Evolutionary conservation across 208 protist genomes (phyloP).

Genomic region (Acanthamoeba triangularis): DNA sequence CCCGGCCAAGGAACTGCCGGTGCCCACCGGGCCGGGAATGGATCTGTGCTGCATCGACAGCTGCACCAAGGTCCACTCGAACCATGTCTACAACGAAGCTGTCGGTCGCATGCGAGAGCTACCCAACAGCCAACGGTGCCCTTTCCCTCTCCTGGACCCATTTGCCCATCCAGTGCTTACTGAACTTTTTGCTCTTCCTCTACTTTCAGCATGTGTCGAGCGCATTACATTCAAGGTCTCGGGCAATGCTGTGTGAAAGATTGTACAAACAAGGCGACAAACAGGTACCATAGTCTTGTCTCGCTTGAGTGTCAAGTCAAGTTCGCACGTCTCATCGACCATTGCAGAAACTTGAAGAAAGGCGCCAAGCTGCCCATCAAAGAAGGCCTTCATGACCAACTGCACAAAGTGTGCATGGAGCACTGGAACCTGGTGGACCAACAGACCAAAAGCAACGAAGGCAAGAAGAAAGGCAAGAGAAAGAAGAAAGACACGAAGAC

Average conservation of each 20-base stretch:
- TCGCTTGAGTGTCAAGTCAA: background rate
- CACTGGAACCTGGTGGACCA: slow-evolving; percentile 67
- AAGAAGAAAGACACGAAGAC: slow-evolving; percentile 1
- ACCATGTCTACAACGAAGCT: slow-evolving; percentile 66
- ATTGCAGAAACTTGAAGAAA: slow-evolving; percentile 26
- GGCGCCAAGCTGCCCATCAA: slow-evolving; percentile 57
- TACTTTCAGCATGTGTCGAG: slow-evolving; percentile 19
- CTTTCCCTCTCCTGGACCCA: background rate
- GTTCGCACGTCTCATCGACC: background rate
- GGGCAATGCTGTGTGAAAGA: slow-evolving; percentile 46
- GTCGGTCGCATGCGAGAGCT: slow-evolving; percentile 42
- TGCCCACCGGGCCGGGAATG: background rate
- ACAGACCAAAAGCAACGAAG: slow-evolving; percentile 17
- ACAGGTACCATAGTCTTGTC: background rate
- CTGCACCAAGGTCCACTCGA: slow-evolving; percentile 46
- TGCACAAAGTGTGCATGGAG: slow-evolving; percentile 68
- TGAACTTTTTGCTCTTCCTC: background rate
- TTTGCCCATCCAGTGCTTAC: background rate
- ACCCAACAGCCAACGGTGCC: slow-evolving; percentile 44
- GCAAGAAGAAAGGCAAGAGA: slow-evolving; percentile 17
- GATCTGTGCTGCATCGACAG: slow-evolving; percentile 37
- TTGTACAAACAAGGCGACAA: slow-evolving; percentile 66
- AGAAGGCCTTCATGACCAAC: background rate
- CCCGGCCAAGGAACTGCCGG: background rate
- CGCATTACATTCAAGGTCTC: slow-evolving; percentile 41